Evolutionary conservation across 805 yeast genomes (phyloP).

Genomic region (Candida andamanensis): DNA sequence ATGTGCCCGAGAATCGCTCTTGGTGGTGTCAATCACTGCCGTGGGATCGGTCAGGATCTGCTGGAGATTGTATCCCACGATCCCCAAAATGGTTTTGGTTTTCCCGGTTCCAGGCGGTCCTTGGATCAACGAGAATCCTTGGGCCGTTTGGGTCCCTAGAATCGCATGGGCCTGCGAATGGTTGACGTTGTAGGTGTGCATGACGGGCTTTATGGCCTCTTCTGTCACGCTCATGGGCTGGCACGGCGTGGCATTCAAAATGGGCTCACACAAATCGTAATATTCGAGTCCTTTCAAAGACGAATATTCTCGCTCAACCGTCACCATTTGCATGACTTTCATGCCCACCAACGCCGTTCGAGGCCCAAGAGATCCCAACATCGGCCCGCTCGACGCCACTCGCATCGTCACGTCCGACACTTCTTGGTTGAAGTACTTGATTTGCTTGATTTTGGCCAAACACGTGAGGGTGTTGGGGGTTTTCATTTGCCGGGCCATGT

Average conservation of each 20-base stretch:
- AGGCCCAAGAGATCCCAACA: slow-evolving; percentile 56
- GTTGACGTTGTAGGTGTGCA: slow-evolving; percentile 57
- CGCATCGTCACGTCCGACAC: slow-evolving; percentile 71
- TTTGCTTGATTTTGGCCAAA: slow-evolving; percentile 73
- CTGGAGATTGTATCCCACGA: slow-evolving; percentile 68
- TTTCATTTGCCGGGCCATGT: no score
- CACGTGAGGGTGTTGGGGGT: slow-evolving; percentile 45
- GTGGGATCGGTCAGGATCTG: slow-evolving; percentile 9
- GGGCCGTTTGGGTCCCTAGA: slow-evolving; percentile 56
- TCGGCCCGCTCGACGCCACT: slow-evolving; percentile 49
- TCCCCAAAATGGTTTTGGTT: slow-evolving; percentile 92
- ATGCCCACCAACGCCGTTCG: slow-evolving; percentile 60
- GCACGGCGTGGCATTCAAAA: slow-evolving; percentile 63
- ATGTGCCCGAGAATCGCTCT: not conserved
- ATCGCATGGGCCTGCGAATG: slow-evolving; percentile 90
- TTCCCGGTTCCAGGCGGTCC: slow-evolving; percentile 99
- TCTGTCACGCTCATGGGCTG: slow-evolving; percentile 30
- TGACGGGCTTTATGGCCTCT: slow-evolving; percentile 34
- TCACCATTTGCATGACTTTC: slow-evolving; percentile 79
- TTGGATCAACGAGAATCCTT: slow-evolving; percentile 87
- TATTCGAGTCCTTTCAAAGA: slow-evolving; percentile 77
- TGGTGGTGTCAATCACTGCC: slow-evolving; percentile 9
- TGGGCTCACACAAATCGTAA: slow-evolving; percentile 68
- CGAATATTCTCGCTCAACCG: slow-evolving; percentile 88
- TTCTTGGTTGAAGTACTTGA: slow-evolving; percentile 62